phyloP scores from a whole-genome alignment of 768 basidiomycete genomes.

The Naganishia onofrii region DNA sequence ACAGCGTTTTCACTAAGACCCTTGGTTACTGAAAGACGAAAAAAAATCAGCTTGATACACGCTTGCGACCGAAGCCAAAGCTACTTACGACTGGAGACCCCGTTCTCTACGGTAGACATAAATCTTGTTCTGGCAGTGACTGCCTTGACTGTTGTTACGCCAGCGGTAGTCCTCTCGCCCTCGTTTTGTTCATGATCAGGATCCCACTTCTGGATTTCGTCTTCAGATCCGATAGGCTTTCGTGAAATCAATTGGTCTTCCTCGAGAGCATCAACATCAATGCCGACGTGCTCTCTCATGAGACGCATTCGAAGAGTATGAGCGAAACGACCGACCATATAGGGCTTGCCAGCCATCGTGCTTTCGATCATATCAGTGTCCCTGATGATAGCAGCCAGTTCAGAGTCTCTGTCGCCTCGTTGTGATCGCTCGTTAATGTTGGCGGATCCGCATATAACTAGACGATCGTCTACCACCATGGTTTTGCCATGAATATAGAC shows the following conservation, averaged over 20 bases:
- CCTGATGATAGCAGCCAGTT: slow-evolving; percentile 83
- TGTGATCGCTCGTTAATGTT: slow-evolving; percentile 98
- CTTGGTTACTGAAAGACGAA: slow-evolving; percentile 42
- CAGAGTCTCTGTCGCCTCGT: slow-evolving; percentile 93
- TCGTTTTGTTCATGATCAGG: slow-evolving; percentile 65
- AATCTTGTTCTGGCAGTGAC: slow-evolving; percentile 43
- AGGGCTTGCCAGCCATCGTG: slow-evolving; percentile 89
- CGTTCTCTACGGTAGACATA: slow-evolving; percentile 42
- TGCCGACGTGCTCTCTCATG: slow-evolving; percentile 94
- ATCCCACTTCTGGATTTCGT: slow-evolving; percentile 67
- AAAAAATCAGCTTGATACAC: slow-evolving; percentile 12
- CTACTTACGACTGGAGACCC: slow-evolving; percentile 42
- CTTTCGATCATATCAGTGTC: slow-evolving; percentile 97
- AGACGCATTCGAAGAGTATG: slow-evolving; percentile 87
- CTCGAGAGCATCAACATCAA: slow-evolving; percentile 84
- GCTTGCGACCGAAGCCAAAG: background rate
- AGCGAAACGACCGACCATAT: slow-evolving; percentile 93
- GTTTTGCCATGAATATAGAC: slow-evolving; percentile 85
- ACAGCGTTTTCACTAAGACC: slow-evolving; percentile 49
- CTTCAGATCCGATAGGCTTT: slow-evolving; percentile 58
- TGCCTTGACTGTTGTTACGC: slow-evolving; percentile 47
- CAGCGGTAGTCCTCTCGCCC: slow-evolving; percentile 38
- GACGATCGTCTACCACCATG: slow-evolving; percentile 87
- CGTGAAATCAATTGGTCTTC: slow-evolving; percentile 68
- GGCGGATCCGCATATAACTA: slow-evolving; percentile 61